Evolutionary conservation across 495 filamentous ascomycete genomes (phyloP).

Genomic region (Venustampulla echinocandica): DNA sequence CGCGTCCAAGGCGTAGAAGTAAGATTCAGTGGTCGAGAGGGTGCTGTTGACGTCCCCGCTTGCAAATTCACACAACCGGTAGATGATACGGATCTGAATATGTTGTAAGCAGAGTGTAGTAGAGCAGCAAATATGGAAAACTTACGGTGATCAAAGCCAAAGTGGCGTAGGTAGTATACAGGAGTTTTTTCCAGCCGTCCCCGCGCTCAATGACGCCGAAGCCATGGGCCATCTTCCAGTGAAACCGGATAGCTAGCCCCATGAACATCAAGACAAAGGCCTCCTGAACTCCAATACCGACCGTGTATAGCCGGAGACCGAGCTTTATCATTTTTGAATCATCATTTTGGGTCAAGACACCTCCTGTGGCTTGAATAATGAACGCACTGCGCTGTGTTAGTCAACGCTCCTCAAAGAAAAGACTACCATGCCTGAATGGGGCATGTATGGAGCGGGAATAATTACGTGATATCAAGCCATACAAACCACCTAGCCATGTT

Average conservation of each 20-base stretch:
- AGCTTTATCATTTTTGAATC: conserved; percentile 37
- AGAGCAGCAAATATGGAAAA: background rate
- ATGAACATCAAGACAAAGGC: conserved; percentile 46
- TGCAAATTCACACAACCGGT: conserved; percentile 30
- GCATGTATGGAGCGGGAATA: background rate
- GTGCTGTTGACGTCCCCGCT: conserved; percentile 34
- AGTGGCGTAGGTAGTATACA: conserved; percentile 41
- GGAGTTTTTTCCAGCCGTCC: conserved; percentile 31
- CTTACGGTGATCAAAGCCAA: conserved; percentile 43
- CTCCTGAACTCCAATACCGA: conserved; percentile 49
- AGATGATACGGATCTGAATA: background rate
- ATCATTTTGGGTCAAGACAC: conserved; percentile 25
- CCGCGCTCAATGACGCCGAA: conserved; percentile 8
- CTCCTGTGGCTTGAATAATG: conserved; percentile 47
- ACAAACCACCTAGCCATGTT: conserved; percentile 47
- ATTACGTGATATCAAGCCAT: conserved; percentile 42
- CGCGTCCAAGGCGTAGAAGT: conserved; percentile 47
- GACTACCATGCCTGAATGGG: no score
- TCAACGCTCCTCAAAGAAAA: no score
- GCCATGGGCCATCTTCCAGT: conserved; percentile 25
- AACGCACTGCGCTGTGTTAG: conserved; percentile 28
- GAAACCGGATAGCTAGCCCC: conserved; percentile 37
- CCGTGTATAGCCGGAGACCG: conserved; percentile 38
- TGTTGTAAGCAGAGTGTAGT: background rate
- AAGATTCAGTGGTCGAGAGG: conserved; percentile 42